Percentiles rank a stretch among this genome's conserved stretches.
These are phyloP conservation scores for Trichoderma asperelloides DNA, from an alignment of 495 filamentous ascomycete genomes.

Conservation along the genomic window DNA sequence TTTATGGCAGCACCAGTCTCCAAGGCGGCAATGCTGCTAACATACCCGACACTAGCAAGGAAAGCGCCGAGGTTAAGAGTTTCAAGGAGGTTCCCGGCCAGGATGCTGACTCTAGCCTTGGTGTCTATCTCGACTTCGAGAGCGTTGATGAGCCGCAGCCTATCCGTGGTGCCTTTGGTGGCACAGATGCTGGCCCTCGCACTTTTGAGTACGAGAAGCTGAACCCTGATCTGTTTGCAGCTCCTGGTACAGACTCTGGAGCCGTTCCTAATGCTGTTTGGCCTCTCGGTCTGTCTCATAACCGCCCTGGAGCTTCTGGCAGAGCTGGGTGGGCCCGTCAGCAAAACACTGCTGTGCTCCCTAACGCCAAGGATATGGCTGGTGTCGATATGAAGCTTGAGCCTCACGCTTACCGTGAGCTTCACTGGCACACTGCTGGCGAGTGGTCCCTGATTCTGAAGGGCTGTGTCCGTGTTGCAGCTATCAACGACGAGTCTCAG, in stretches of 20 bases:
- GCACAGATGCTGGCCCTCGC: constrained; percentile 56
- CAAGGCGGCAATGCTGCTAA: constrained; percentile 27
- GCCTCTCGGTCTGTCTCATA: constrained; percentile 62
- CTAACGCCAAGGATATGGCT: constrained; percentile 57
- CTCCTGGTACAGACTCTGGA: constrained; percentile 57
- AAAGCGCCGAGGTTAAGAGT: constrained; percentile 26
- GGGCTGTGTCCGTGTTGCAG: constrained; percentile 51
- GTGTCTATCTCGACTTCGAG: constrained; percentile 55
- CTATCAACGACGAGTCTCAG: constrained; percentile 53
- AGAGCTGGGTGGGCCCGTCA: constrained; percentile 62
- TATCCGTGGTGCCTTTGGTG: constrained; percentile 49
- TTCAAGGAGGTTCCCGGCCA: constrained; percentile 40
- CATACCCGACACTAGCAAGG: constrained; percentile 23
- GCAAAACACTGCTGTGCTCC: constrained; percentile 54
- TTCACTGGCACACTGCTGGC: constrained; percentile 64
- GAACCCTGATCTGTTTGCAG: constrained; percentile 58
- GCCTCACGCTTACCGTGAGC: constrained; percentile 55
- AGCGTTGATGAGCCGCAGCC: constrained; percentile 57
- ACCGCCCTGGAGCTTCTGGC: constrained; percentile 44
- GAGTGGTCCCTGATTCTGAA: constrained; percentile 61
- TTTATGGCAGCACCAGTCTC: constrained; percentile 27
- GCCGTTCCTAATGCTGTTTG: constrained; percentile 58
- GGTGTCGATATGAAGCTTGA: constrained; percentile 73
- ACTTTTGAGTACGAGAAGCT: constrained; percentile 52
- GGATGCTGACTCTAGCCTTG: constrained; percentile 45